Base-by-base conservation (phyloP, 208 protist species). In the Leishmania mexicana region DNA sequence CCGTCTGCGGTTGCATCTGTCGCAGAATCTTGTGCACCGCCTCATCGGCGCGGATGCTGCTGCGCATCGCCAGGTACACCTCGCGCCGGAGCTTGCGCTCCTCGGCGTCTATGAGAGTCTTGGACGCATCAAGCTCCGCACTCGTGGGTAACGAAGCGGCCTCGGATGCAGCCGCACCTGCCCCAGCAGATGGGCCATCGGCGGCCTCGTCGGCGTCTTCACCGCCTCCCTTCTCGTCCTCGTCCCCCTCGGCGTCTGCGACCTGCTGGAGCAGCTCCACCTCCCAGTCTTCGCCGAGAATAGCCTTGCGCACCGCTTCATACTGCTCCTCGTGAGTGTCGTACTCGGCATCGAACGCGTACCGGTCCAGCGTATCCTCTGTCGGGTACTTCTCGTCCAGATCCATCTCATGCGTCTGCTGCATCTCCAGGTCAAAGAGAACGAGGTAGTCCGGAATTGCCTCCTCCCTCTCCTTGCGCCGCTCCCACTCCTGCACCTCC, bases 31-130 rank as follows among this genome's bases (percentile, higher is more conserved):
- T 99, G 93, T 99, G 99, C n/a, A 98, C 99, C 72, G 94, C 98
- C 85, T 99, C 99, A 74, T 99, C 99, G 64, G 98, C 98, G 75
- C 95, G 93, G n/a, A 99, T 87, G 75, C 96, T 99, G 42, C 96
- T 99, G 88, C 99, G 99, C 82, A 99, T 99, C 24, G 98, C 98
- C 57, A 99, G 93, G 88, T 99, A 99, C 24, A 99, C 98, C n/a
- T 96, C 94, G 53, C 96, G 91, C 3, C 98, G 92, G 8, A 99
- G 84, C 75, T 96, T 90, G 19, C 98, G 92, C 60, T 97, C 86
- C 65, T 98, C 91, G n/a, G 67, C 89, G 49, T 81, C 67, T 51
- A 90, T 87, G 28, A 90, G 81, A 17, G 84, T 87, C 79, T 85
- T 88, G n/a, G 81, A 86, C 7, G 82, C 79, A 64, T 88, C 82